These are phyloP conservation scores for Calonectria montana DNA, from an alignment of 2,329 filamentous ascomycete species.

Conservation along the genomic window DNA sequence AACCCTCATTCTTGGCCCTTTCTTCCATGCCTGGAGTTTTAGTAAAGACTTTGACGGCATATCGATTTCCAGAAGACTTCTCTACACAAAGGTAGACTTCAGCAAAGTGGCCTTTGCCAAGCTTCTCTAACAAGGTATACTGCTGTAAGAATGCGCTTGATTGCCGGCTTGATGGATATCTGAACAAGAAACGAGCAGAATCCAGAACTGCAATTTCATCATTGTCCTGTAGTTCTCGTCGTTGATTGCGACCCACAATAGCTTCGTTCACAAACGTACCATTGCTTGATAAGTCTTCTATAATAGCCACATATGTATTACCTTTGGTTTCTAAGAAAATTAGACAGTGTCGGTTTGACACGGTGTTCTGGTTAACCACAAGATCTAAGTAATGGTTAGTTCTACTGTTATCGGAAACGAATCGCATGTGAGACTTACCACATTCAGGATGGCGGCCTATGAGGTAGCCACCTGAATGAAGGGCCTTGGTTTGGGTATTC, in stretches of 20 bases:
- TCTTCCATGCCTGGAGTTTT: constrained; percentile 55
- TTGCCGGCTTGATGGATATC: constrained; percentile 39
- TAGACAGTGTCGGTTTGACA: not conserved
- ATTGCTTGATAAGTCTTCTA: not conserved
- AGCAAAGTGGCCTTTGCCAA: constrained; percentile 95
- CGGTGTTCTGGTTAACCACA: not conserved
- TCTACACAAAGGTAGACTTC: constrained; percentile 95
- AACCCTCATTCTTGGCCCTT: constrained; percentile 81
- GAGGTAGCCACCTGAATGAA: not conserved
- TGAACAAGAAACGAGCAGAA: not conserved
- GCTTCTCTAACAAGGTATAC: constrained; percentile 84
- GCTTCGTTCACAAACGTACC: not conserved
- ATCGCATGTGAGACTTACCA: not conserved
- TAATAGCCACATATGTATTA: not conserved
- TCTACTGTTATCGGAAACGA: not conserved
- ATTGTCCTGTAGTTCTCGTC: not conserved
- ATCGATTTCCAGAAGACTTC: constrained; percentile 82
- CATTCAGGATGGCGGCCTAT: not conserved
- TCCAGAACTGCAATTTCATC: not conserved
- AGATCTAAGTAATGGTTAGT: not conserved
- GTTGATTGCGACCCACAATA: not conserved
- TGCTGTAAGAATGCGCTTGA: constrained; percentile 86
- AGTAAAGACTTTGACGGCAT: constrained; percentile 94
- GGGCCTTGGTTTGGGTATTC: not conserved
- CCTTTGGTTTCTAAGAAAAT: not conserved